Percentiles rank a stretch among this genome's conserved stretches.
Evolutionary conservation across 208 protist genomes (phyloP).

Genomic region (Trypanosoma scelopori): DNA sequence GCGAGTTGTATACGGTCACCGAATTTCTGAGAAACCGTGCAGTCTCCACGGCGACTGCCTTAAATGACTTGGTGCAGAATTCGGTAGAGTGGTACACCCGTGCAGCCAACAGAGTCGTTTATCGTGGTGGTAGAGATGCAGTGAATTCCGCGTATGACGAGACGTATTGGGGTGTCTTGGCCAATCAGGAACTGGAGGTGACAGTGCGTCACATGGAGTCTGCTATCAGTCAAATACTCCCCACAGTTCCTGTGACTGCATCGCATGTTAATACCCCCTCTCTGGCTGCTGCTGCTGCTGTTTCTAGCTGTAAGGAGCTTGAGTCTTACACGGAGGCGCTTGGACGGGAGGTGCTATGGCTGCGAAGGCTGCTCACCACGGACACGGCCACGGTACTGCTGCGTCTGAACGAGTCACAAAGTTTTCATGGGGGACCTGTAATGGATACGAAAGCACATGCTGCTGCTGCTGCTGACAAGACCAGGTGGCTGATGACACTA

Average conservation of each 20-base stretch:
- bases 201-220: constrained; percentile 19
- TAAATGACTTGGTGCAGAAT: constrained; percentile 12
- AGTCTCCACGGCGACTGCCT: neutral
- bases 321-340: constrained; percentile 40
- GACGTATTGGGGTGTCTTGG: neutral
- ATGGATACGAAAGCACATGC: neutral
- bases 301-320: constrained; percentile 12
- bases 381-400: constrained; percentile 4
- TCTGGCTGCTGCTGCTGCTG: constrained; percentile 4
- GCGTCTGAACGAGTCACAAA: constrained; percentile 12
- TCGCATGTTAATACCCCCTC: constrained; percentile 15
- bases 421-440: constrained; percentile 7
- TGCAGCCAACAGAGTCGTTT: neutral
- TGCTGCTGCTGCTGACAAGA: constrained; percentile 1
- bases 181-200: constrained; percentile 12
- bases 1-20: neutral
- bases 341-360: constrained; percentile 39
- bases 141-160: neutral
- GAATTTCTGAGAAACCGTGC: constrained; percentile 2
- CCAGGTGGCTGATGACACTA: constrained; percentile 9
- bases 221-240: constrained; percentile 6
- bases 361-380: constrained; percentile 33
- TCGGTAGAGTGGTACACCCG: constrained; percentile 24
- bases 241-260: neutral
- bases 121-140: neutral